Base-by-base conservation (phyloP, 2,329 filamentous ascomycete species). In the Coniochaeta sp. region DNA sequence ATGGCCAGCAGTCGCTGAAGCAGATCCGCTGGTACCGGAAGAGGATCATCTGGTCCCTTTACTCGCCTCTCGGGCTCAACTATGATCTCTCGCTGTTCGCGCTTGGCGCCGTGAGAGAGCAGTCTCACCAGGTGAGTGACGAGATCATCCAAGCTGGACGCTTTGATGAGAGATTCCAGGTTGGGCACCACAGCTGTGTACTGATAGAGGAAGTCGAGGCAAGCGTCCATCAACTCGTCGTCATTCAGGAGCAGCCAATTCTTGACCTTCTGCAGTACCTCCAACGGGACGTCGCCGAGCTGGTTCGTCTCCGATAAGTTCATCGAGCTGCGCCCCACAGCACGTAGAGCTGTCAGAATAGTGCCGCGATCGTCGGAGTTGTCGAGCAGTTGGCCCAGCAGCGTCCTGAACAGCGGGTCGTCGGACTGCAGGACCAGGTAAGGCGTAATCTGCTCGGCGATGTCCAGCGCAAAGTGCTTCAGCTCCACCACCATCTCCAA, bases 121-220 rank as follows among this genome's bases (percentile, higher is more conserved):
- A 97, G 77, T 13, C 87, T 82, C 13, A 90, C 83, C 45, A 97
- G 81, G 58, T 95, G 89, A 16, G 84, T 82, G 4, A 95, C 82
- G 9, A 96, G 76, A 45, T 78, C 75, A 61, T 87, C 82, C 7
- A 84, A 73, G 48, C 83, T 76, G 48, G 85, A 72, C 16, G 79
- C 74, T 30, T 79, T 75, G 10, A 89, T 70, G 18, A 95, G 71
- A 6, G 76, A 82, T 61, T 91, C 87, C 9, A 97, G 85, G 59
- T 97, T 99, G 38, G 87, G 78, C 3, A 86, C 82, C 8, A 91
- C 85, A 1, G 91, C 89, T 0, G 92, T 96, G 69, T 91, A 99
- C 65, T 96, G 90, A 64, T 97, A 97, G 30, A 97, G 78, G 63
- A 99, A 95, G 67, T 99, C 94, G 28, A 99, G 77, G 56, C 88